phyloP scores from a whole-genome alignment of 306 rosid species.

The Cicer judaicum region DNA sequence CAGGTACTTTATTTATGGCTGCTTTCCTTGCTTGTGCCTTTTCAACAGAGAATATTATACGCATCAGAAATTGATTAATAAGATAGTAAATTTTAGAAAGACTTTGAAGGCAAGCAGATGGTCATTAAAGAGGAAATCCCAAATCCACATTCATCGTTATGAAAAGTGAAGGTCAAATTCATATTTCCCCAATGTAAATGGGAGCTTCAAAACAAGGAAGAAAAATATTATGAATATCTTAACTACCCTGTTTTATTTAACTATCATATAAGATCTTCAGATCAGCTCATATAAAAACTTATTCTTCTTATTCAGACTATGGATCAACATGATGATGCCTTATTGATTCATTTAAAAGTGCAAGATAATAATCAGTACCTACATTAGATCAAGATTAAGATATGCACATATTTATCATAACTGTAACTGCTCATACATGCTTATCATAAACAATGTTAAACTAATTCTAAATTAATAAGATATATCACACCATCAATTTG shows the following conservation, averaged over 20 bases:
- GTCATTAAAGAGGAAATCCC: not conserved
- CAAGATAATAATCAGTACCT: not conserved
- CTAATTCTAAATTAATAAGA: not conserved
- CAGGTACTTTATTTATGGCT: slow-evolving; percentile 75
- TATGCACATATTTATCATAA: slow-evolving; percentile 8
- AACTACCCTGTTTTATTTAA: slow-evolving; percentile 24
- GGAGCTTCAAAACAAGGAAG: slow-evolving; percentile 28
- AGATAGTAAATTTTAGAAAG: slow-evolving; percentile 22
- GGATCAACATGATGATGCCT: slow-evolving; percentile 3
- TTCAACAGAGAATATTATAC: slow-evolving; percentile 37
- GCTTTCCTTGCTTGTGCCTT: slow-evolving; percentile 81
- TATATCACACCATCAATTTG: slow-evolving; percentile 20
- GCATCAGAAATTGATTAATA: slow-evolving; percentile 39
- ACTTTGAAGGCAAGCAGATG: slow-evolving; percentile 17
- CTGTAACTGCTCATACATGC: slow-evolving; percentile 10
- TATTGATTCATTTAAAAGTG: slow-evolving; percentile 1
- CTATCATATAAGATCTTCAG: not conserved
- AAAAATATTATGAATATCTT: slow-evolving; percentile 19
- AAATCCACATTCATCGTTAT: slow-evolving; percentile 15
- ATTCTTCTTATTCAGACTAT: slow-evolving; percentile 21
- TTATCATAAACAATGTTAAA: not conserved
- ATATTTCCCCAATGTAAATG: slow-evolving; percentile 1
- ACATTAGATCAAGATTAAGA: slow-evolving; percentile 18
- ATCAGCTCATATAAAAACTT: not conserved
- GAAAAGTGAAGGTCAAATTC: slow-evolving; percentile 25